phyloP scores from a whole-genome alignment of 768 basidiomycete species.

The Suillus placidus region DNA sequence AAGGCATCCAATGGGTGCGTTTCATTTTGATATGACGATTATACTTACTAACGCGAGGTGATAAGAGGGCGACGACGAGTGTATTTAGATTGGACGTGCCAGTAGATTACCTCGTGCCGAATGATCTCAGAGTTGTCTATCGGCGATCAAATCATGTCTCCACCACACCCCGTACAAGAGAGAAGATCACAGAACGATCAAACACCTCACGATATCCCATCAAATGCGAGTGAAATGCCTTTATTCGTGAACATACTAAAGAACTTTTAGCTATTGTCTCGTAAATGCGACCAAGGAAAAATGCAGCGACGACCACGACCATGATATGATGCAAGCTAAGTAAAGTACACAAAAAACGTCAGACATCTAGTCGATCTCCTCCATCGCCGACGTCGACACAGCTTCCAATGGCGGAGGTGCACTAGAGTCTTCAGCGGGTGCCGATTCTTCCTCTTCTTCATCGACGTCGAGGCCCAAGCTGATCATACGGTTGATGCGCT shows the following conservation, averaged over 20 bases:
- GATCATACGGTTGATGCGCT: slow-evolving; percentile 98
- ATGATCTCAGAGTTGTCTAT: too few species aligned
- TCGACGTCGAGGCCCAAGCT: slow-evolving; percentile 87
- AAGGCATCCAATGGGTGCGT: not conserved
- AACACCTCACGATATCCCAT: too few species aligned
- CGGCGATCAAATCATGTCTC: too few species aligned
- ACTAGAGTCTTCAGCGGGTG: slow-evolving; percentile 48
- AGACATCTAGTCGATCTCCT: slow-evolving; percentile 83
- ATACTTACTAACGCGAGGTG: not conserved
- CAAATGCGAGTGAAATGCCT: slow-evolving; percentile 1
- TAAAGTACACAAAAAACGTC: slow-evolving; percentile 27
- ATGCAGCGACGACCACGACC: slow-evolving; percentile 19
- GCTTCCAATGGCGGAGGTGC: slow-evolving; percentile 57
- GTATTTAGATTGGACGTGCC: not conserved
- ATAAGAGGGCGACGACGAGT: not conserved
- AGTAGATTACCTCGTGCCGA: not conserved
- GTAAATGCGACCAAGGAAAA: slow-evolving; percentile 26
- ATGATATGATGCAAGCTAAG: slow-evolving; percentile 24
- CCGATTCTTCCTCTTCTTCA: slow-evolving; percentile 60
- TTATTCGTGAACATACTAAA: slow-evolving; percentile 20
- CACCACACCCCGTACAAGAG: too few species aligned
- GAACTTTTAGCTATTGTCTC: slow-evolving; percentile 27
- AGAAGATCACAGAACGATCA: too few species aligned
- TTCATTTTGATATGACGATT: not conserved
- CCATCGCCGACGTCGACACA: slow-evolving; percentile 85